Evolutionary conservation across 2,329 filamentous ascomycete species (phyloP), one percentile per base, ranked within the genome.

Genomic region (Aspergillus brasiliensis): DNA sequence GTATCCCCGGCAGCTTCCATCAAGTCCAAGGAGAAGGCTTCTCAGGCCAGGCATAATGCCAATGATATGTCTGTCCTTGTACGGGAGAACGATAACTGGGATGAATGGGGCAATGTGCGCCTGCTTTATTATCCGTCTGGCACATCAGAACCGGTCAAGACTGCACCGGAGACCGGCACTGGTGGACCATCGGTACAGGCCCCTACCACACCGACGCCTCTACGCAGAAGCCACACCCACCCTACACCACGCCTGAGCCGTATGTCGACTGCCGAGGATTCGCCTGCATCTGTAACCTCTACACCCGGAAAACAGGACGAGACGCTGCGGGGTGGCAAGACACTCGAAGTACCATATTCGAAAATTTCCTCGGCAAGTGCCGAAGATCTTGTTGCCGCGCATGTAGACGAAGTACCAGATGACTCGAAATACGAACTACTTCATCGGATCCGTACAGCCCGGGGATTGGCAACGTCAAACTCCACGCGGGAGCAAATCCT

Each of bases 381-480:
- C 42, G 78, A 81, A 65, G 67, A 74, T 31, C 66, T 80, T 34
- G 64, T 81, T 47, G 67, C 69, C n/a, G 68, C 68, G 13, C 69
- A 76, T 55, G 81, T 89, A 1, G 73, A 82, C 4, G 87, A 90
- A 61, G 78, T 98, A 68, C 91, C 94, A 0, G 79, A 86, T 37
- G 83, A 89, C 51, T 83, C 87, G 11, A 89, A 88, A 65, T 98
- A 96, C 71, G 95, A 98, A 65, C 82, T 94, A 37, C 86, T 99
- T 46, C 89, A 94, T 67, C 89, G 91, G 57, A 78, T 97, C 21
- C 88, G 95, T 60, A 86, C 90, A 59, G 91, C 92, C n/a, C 90
- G 92, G 74, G 91, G 91, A 13, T 82, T 99, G 59, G 81, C 86
- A 31, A 84, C 82, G 1, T 88, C 90, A 0, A 73, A 82, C 11